Base-by-base conservation (phyloP, 371 early-diverging fungal genomes). In the Mortierella sp. region DNA sequence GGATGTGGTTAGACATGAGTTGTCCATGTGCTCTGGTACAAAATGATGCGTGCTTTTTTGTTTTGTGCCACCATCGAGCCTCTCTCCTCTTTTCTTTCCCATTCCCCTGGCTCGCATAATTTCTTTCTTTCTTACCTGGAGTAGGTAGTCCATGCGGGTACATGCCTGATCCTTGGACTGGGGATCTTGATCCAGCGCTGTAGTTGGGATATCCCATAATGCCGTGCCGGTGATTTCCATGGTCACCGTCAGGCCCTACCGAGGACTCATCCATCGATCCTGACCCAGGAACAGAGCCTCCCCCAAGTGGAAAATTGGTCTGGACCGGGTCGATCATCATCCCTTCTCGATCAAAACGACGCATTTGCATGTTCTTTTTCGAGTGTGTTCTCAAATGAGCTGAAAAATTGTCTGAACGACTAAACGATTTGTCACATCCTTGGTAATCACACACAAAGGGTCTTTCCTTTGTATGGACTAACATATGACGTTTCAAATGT, bases 401-500 rank as follows among this genome's bases (percentile, higher is more conserved):
- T 62, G 87, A 85, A 60, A 87, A 89, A 74, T 94, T 92, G 76
- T 94, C 94, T 7, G 91, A 91, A 19, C 94, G 86, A 66, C 92
- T 89, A 63, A 94, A 94, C n/a, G 87, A 83, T 69, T 91, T 91
- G 19, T 87, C 86, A 68, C 94, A 94, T 1, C 88, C 89, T 30
- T 84, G 85, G 26, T 84, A 87, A 60, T 83, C 85, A 70, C 94
- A 94, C 15, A 86, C 86, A 81, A 86, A 90, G 19, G 93, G 84
- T 11, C 87, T 72, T 46, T 87, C 87, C 18, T 86, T 87, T 18
- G 87, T 85, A 56, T 88, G 89, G 44, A 88, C 87, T 18, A 92
- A 73, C 83, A 88, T 86, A 66, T 94, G 95, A 5, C 96, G 75
- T 59, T 93, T 92, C 48, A 95, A 80, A 73, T 95, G 94, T 68